Evolutionary conservation across 495 filamentous ascomycete species (phyloP), one percentile per base, ranked within the genome.

Genomic region (Cladorrhinum samala): DNA sequence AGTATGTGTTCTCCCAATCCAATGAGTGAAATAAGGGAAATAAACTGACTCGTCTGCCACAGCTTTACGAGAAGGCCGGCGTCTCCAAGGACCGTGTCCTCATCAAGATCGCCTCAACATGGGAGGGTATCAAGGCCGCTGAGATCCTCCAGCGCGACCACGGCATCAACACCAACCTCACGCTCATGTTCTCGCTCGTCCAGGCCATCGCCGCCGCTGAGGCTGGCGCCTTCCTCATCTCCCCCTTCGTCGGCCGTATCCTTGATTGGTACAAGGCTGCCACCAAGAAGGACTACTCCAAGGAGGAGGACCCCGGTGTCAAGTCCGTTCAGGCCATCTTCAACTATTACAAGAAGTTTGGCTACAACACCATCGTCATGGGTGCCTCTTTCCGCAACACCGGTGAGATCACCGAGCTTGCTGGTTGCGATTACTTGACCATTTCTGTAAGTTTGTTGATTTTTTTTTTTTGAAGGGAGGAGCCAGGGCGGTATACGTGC

Each of bases 321-420:
- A 85, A 91, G 79, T 90, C 85, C 62, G 94, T 99, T 63, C 82
- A 96, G 82, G 65, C 61, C 69, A 99, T 99, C 80, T 99, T 87
- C 86, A 95, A 99, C 80, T 99, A 99, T 87, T 99, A 99, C 85
- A 99, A 99, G 89, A 99, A 96, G 81, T 86, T 79, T 73, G 90
- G 87, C 66, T 96, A 99, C 83, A 91, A 93, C 62, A 98, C 93
- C 71, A 95, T 95, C 64, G 93, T 99, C 69, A 99, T 99, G 93
- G 93, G 93, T 67, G 93, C 93, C 58, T 96, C 91, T 13, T 99
- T 99, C 88, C 81, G 93, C 64, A 96, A 87, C 77, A 73, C 76
- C 49, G 93, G 93, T 57, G 93, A 99, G 78, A 95, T 99, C 75
- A 96, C 87, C 41, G 94, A 99, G 81, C 79, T 99, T 30, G 90